Evolutionary conservation across 139 green algal species (phyloP), one percentile per base, ranked within the genome.

Genomic region (Pleodorina starrii): DNA sequence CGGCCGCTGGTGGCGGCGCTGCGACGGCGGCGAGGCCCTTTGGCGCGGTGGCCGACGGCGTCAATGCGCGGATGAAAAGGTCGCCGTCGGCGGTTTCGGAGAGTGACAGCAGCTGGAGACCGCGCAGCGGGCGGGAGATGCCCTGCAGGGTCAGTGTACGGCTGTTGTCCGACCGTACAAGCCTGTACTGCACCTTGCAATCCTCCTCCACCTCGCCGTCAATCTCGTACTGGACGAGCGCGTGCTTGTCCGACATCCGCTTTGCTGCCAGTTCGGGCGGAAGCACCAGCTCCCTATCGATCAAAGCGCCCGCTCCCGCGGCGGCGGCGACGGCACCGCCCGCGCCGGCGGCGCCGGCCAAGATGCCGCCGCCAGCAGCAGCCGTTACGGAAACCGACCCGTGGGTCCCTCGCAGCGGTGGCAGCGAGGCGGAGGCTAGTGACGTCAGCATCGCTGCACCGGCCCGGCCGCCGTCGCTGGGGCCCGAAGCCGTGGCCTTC

Each of bases 161-260:
- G 32, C 82, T 43, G 19, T 88, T 63, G 5, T 69, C 44, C 2
- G 12, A 12, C 5, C 32, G 44, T 2, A 21, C 66, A 6, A 88
- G 82, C 35, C 66, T 42, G 82, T 88, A 88, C n/a, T 69, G 66
- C 66, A 79, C 2, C 66, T 79, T 68, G 66, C 66, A 78, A 38
- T 80, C 66, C 63, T 80, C 66, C 63, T 88, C 82, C 44, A 50
- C 1, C 43, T 88, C 82, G 44, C 82, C 82, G 66, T 88, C 82
- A 38, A 88, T 76, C 63, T 80, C 66, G 32, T 42, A 69, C 60
- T 88, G 66, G 3, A 79, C 82, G 1, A 80, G 44, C 63, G 36
- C 82, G 35, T 79, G 46, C 17, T 16, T 51, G 43, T 68, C 66
- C 27, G 19, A 4, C 19, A 25, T n/a, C 4, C 63, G 82, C 17